A percentile compares a stretch with the other conserved stretches of the same genome.
Conservation (phyloP, 257 asterid genomes). For the Przewalskia tangutica region DNA sequence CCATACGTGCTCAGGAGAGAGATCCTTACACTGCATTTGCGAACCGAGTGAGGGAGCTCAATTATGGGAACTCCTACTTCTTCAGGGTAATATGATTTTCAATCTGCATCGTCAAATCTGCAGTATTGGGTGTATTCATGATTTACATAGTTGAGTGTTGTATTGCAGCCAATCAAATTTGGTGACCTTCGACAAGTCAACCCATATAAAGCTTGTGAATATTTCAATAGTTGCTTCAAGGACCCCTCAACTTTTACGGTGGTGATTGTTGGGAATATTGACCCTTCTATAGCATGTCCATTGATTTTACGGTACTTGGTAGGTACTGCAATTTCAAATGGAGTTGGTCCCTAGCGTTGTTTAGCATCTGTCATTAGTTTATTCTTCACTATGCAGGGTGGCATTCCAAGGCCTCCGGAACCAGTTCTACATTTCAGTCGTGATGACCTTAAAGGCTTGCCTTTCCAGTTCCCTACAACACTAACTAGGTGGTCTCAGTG, state of each 20-base stretch:
- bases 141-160: conserved; percentile 3
- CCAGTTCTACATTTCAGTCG: conserved; percentile 65
- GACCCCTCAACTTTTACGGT: conserved; percentile 88
- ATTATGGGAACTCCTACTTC: conserved; percentile 87
- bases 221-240: conserved; percentile 74
- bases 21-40: conserved; percentile 86
- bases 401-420: conserved; percentile 71
- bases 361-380: conserved; percentile 6
- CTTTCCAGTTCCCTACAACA: conserved; percentile 72
- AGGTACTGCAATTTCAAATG: conserved; percentile 17
- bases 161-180: conserved; percentile 65
- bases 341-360: conserved; percentile 3
- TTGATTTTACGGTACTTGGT: conserved; percentile 77
- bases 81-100: conserved; percentile 52
- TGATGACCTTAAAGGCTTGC: conserved; percentile 82
- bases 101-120: background rate
- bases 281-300: conserved; percentile 73
- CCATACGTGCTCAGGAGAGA: conserved; percentile 92
- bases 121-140: background rate
- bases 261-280: conserved; percentile 85
- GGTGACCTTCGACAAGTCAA: conserved; percentile 69
- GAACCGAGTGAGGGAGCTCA: conserved; percentile 86
- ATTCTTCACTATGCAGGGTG: conserved; percentile 54
- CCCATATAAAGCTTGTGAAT: conserved; percentile 78
- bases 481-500: conserved; percentile 46